Evolutionary conservation across 1,139 yeast genomes (phyloP), one percentile per base, ranked within the genome.

Genomic region (Pichia terricola): DNA sequence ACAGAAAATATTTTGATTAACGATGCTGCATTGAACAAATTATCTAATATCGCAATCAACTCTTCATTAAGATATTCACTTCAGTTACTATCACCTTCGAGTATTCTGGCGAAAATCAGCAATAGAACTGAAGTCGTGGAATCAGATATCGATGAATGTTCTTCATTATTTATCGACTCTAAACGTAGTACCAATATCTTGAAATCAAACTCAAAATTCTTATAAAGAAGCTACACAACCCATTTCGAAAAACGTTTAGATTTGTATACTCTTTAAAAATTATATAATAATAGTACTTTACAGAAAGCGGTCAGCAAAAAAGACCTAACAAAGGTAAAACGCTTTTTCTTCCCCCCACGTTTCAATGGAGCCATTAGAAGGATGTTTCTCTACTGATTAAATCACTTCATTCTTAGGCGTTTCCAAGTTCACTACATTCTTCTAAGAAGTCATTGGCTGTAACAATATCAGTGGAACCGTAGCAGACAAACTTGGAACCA

Each of bases 51-150:
- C 52, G 96, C 96, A 5, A 65, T 77, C 22, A 68, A 69, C 37
- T 83, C 91, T 25, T 86, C 96, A 3, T 71, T 91, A 58, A 82
- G 99, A 64, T 94, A 94, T 61, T 88, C 94, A 11, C 69, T 91
- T 55, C 98, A 94, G 62, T 72, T 91, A 53, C 70, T 91, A 60
- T 81, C 96, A 0, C 98, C 98, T 22, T 81, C 96, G 4, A 94
- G 88, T 43, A 77, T 94, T 39, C 72, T 91, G 53, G 81, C 96
- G 39, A 73, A 76, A 55, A 75, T 87, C 31, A 73, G 77, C 49
- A 85, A 86, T 42, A 81, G 95, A 51, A 65, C 69, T 38, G 91
- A 84, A 60, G 81, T 94, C 47, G 68, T 69, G 28, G 69, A 74
- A 9, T 71, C 69, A 28, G 97, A 94, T 60, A 71, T 94, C 44